phyloP scores from a whole-genome alignment of 2,329 filamentous ascomycete species.

The Colletotrichum camelliae region DNA sequence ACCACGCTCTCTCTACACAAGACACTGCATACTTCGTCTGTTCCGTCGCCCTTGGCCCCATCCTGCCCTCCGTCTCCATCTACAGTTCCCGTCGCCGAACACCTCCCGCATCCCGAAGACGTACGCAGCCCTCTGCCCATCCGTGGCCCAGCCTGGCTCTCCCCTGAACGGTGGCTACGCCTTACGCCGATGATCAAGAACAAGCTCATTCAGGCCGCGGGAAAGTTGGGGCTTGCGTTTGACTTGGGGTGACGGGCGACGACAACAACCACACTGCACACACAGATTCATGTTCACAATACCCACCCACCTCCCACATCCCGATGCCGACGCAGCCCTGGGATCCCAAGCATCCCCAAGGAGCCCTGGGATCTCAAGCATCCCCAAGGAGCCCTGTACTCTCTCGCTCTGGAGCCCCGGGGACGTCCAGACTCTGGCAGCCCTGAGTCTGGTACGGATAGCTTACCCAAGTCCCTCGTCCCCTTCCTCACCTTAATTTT shows the following conservation, averaged over 20 bases:
- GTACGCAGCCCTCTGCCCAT: background rate
- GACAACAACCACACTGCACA: background rate
- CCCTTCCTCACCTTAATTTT: background rate
- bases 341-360: background rate
- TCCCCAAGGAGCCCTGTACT: background rate
- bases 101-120: constrained; percentile 13
- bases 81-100: background rate
- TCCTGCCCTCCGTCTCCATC: background rate
- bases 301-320: constrained; percentile 9
- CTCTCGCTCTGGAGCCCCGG: background rate
- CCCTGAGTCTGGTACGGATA: background rate
- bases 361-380: no score
- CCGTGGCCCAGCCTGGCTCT: background rate
- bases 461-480: background rate
- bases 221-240: background rate
- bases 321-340: background rate
- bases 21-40: background rate
- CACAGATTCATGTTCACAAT: background rate
- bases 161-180: background rate
- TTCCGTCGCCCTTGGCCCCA: background rate
- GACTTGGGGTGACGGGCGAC: background rate
- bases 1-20: background rate
- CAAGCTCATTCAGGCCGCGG: background rate
- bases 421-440: background rate
- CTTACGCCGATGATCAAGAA: background rate